These are phyloP conservation scores for Sparassis latifolia DNA, from an alignment of 1,284 basidiomycete genomes.

Conservation along the genomic window DNA sequence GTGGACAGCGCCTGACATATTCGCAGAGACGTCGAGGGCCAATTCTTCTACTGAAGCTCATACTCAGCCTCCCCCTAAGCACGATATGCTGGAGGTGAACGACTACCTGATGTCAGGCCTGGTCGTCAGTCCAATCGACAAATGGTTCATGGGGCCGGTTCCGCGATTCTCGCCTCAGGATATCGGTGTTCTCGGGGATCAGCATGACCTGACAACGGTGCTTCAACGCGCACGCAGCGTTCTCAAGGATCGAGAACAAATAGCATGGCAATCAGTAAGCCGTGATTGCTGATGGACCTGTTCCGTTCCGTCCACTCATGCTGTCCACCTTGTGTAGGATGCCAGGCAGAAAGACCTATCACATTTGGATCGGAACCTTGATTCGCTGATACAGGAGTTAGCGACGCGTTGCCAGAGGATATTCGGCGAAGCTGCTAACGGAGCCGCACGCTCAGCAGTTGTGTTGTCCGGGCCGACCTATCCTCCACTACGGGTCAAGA, in stretches of 20 bases:
- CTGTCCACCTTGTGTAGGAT: constrained; percentile 31
- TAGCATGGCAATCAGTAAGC: constrained; percentile 21
- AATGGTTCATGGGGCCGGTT: constrained; percentile 66
- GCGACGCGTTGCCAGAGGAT: constrained; percentile 52
- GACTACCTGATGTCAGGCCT: constrained; percentile 71
- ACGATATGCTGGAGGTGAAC: constrained; percentile 76
- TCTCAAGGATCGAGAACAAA: constrained; percentile 33
- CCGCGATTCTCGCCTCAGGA: constrained; percentile 53
- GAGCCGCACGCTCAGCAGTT: constrained; percentile 53
- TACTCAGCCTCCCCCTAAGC: constrained; percentile 42
- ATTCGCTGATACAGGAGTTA: constrained; percentile 56
- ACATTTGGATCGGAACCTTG: constrained; percentile 63
- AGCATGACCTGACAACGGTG: constrained; percentile 17
- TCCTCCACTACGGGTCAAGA: not conserved
- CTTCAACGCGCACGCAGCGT: constrained; percentile 42
- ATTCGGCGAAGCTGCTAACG: constrained; percentile 58
- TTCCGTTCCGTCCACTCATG: not conserved
- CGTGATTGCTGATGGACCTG: not conserved
- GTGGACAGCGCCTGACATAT: constrained; percentile 1
- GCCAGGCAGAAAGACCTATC: constrained; percentile 42
- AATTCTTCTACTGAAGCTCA: constrained; percentile 32
- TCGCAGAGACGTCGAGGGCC: constrained; percentile 22
- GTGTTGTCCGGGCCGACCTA: constrained; percentile 18
- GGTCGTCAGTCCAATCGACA: constrained; percentile 60
- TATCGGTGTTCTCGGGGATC: constrained; percentile 35